Evolutionary conservation across 2,329 filamentous ascomycete genomes (phyloP).

Genomic region (Erysiphe pulchra): DNA sequence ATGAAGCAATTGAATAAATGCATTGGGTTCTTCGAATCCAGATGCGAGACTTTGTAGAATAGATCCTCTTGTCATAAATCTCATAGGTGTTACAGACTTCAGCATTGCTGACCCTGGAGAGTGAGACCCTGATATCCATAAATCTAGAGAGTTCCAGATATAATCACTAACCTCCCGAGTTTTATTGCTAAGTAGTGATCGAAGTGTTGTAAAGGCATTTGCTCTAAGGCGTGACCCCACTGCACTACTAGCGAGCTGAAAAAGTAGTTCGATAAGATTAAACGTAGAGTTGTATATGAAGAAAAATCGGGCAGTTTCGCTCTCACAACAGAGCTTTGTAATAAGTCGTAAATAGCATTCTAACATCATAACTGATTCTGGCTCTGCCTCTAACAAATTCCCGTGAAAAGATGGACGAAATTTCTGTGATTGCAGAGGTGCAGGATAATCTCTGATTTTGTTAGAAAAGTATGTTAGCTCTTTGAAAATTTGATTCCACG

Average conservation of each 20-base stretch:
- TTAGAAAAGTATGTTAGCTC: constrained; percentile 68
- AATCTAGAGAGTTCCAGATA: constrained; percentile 62
- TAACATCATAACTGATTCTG: constrained; percentile 88
- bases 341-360: constrained; percentile 81
- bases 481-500: constrained; percentile 78
- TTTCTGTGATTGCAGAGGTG: constrained; percentile 24
- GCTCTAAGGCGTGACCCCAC: constrained; percentile 58
- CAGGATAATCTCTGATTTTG: constrained; percentile 49
- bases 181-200: constrained; percentile 53
- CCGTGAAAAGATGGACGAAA: constrained; percentile 33
- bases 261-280: constrained; percentile 46
- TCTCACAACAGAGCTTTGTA: constrained; percentile 55
- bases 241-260: constrained; percentile 52
- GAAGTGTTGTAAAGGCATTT: constrained; percentile 57
- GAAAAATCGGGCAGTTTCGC: constrained; percentile 43
- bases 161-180: constrained; percentile 35
- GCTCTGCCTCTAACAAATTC: constrained; percentile 54
- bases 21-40: constrained; percentile 63
- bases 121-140: constrained; percentile 45
- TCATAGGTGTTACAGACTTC: constrained; percentile 13
- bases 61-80: constrained; percentile 12
- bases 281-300: constrained; percentile 40
- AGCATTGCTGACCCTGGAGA: constrained; percentile 17
- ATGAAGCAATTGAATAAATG: constrained; percentile 57
- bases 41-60: constrained; percentile 50